Evolutionary conservation across 768 basidiomycete genomes (phyloP), one percentile per base, ranked within the genome.

Genomic region (Rickenella mellea): DNA sequence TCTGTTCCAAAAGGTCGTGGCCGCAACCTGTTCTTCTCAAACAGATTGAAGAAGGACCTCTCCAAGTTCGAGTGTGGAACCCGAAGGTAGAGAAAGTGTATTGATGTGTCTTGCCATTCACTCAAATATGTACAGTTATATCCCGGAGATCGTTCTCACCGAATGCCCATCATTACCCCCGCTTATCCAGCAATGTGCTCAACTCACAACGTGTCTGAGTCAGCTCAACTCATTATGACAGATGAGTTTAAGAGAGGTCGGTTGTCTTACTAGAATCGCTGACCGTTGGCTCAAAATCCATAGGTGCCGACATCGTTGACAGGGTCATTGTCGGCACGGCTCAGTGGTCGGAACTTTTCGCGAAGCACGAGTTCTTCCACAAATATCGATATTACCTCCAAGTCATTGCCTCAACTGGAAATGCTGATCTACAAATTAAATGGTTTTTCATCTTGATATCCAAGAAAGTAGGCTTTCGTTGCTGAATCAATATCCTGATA

Each of bases 121-220:
- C 33, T 29, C 25, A 33, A 15, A 10, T 39, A n/a, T 28, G 17
- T 45, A n/a, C 45, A 93, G 86, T 61, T 96, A 42, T 97, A 94
- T 60, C 91, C 91, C 4, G 78, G 78, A 46, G 92, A 97, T 61
- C 74, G 87, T 44, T 76, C 87, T n/a, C 96, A 99, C 64, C 76
- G 90, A 50, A 98, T 98, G 96, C 96, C 96, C 10, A 97, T 99
- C 55, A 98, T 99, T 53, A 99, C 96, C 2, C 96, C 96, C 3
- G 93, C 96, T 9, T 99, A 97, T 63, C 96, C 96, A 35, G 83
- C 94, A 5, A 99, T 99, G 94, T 98, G 94, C 60, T 79, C 94
- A 20, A 99, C 96, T 14, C 96, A 99, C 66, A 99, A 98, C 54
- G 93, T 98, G 46, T 92, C 91, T 40, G 76, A 78, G 31, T 96